Evolutionary conservation across 331 rosid genomes (phyloP).

Genomic region (Rhamnella rubrinervis): DNA sequence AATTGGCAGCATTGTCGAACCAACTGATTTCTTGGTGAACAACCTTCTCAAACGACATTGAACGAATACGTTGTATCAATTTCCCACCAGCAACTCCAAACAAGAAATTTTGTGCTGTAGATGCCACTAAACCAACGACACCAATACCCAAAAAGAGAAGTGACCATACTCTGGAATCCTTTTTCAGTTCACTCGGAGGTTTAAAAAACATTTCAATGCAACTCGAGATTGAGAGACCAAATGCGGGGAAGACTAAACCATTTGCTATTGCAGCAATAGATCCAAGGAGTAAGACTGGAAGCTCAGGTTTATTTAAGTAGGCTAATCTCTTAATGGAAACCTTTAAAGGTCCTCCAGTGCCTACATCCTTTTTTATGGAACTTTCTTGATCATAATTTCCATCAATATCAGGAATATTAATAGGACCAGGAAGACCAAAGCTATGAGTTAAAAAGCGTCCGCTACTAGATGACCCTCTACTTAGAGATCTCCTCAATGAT

Average conservation of each 20-base stretch:
- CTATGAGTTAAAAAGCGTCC: conserved; percentile 26
- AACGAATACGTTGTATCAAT: conserved; percentile 56
- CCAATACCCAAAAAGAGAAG: conserved; percentile 47
- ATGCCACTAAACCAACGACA: conserved; percentile 18
- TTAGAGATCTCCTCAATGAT: conserved; percentile 17
- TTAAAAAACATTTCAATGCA: conserved; percentile 50
- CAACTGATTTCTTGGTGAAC: conserved; percentile 74
- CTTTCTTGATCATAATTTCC: background rate
- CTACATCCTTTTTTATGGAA: conserved; percentile 5
- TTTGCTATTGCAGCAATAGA: conserved; percentile 49
- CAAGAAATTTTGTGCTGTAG: conserved; percentile 48
- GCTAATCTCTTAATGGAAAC: conserved; percentile 48
- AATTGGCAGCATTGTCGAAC: conserved; percentile 12
- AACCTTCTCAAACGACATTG: conserved; percentile 53
- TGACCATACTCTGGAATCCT: conserved; percentile 58
- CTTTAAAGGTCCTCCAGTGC: conserved; percentile 10
- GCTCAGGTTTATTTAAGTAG: conserved; percentile 56
- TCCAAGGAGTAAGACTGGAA: conserved; percentile 56
- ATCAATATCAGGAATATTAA: conserved; percentile 5
- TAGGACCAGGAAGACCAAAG: conserved; percentile 25
- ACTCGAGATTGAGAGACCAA: conserved; percentile 55
- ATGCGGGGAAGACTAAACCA: conserved; percentile 52
- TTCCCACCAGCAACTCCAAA: conserved; percentile 78
- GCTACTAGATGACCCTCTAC: conserved; percentile 34
- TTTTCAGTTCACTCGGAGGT: conserved; percentile 45